phyloP scores from a whole-genome alignment of 805 yeast species.

The Crinitomyces ghanaensis region DNA sequence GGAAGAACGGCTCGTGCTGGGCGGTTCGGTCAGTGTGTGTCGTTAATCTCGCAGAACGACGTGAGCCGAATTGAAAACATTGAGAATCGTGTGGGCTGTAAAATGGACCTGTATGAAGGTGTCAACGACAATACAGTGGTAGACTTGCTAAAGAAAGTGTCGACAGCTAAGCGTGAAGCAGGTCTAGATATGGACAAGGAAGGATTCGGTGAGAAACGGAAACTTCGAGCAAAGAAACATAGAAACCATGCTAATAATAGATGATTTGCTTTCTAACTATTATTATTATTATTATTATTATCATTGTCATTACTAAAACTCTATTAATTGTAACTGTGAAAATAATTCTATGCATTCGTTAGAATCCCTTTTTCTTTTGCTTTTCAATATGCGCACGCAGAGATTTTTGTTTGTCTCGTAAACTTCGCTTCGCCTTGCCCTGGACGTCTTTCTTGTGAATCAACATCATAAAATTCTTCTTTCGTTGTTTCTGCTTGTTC shows the following conservation, averaged over 20 bases:
- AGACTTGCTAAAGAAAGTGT: slow-evolving; percentile 55
- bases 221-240: slow-evolving; percentile 36
- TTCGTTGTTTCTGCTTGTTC: slow-evolving; percentile 88
- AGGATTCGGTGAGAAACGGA: slow-evolving; percentile 66
- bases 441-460: slow-evolving; percentile 89
- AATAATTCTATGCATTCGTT: too few species aligned
- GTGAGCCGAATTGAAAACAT: slow-evolving; percentile 71
- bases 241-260: background rate
- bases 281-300: too few species aligned
- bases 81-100: slow-evolving; percentile 70
- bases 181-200: slow-evolving; percentile 89
- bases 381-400: slow-evolving; percentile 76
- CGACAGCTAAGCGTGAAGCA: slow-evolving; percentile 82
- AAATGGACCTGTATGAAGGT: slow-evolving; percentile 63
- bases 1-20: slow-evolving; percentile 99
- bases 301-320: too few species aligned
- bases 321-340: too few species aligned
- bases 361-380: slow-evolving; percentile 80
- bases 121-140: slow-evolving; percentile 71
- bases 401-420: slow-evolving; percentile 82
- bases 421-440: slow-evolving; percentile 83
- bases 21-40: slow-evolving; percentile 68
- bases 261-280: too few species aligned
- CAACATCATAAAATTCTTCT: slow-evolving; percentile 99
- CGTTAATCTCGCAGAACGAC: slow-evolving; percentile 79